phyloP scores from a whole-genome alignment of 2,329 filamentous ascomycete genomes.

The Calonectria leucothoes region DNA sequence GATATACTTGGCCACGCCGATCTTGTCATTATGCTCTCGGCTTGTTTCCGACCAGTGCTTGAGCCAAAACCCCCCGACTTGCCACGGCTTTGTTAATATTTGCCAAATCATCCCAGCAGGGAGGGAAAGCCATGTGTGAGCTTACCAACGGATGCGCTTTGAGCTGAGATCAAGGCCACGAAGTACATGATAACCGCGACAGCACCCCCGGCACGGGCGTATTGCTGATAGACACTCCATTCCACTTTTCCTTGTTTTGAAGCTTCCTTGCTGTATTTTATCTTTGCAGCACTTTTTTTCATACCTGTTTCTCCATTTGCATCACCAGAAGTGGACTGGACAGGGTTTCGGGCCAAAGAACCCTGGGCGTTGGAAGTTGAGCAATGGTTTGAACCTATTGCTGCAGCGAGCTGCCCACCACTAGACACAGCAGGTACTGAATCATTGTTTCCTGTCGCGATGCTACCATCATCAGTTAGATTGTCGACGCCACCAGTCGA shows the following conservation, averaged over 20 bases:
- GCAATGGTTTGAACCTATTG: no score
- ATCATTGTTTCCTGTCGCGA: neutral
- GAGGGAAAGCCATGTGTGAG: no score
- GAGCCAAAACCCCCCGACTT: conserved; percentile 4
- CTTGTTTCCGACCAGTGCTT: neutral
- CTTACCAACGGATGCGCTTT: neutral
- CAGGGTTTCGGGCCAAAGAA: neutral
- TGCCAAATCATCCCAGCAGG: neutral
- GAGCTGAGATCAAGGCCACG: neutral
- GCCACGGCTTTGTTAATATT: neutral
- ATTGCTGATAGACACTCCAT: conserved; percentile 1
- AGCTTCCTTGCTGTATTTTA: neutral
- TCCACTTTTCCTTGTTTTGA: neutral
- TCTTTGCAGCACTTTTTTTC: neutral
- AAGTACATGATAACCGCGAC: neutral
- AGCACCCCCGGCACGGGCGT: neutral
- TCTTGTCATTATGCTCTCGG: neutral
- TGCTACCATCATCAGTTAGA: neutral
- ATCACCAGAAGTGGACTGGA: no score
- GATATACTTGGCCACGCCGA: neutral
- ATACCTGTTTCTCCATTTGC: neutral
- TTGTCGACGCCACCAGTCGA: neutral
- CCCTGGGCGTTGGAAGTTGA: neutral
- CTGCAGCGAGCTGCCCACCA: no score
- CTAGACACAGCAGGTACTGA: no score